phyloP scores from a whole-genome alignment of 257 asterid species.

The Ilex aquifolium region DNA sequence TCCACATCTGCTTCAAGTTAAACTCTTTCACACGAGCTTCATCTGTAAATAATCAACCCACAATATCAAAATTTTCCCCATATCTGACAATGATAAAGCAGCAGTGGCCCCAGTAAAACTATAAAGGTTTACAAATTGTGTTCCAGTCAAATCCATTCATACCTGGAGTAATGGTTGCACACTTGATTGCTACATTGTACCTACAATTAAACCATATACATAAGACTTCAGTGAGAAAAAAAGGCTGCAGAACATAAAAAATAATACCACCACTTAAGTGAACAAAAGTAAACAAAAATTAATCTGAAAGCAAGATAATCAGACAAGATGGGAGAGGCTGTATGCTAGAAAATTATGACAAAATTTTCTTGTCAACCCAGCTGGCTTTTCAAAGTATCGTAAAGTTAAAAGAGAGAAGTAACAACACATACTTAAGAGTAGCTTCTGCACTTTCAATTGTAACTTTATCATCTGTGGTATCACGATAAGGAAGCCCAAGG shows the following conservation, averaged over 20 bases:
- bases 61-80: background rate
- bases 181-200: slow-evolving; percentile 81
- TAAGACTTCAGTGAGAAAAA: background rate
- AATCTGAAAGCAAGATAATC: background rate
- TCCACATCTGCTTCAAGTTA: background rate
- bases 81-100: too few relatives aligned
- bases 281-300: background rate
- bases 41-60: background rate
- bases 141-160: slow-evolving; percentile 12
- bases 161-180: slow-evolving; percentile 93
- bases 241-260: background rate
- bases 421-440: slow-evolving; percentile 48
- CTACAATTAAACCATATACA: slow-evolving; percentile 25
- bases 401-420: slow-evolving; percentile 6
- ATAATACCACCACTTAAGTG: background rate
- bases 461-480: slow-evolving; percentile 57
- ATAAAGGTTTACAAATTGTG: background rate
- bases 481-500: slow-evolving; percentile 67
- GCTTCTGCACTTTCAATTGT: slow-evolving; percentile 78
- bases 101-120: background rate
- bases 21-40: slow-evolving; percentile 4
- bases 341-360: background rate
- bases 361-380: background rate
- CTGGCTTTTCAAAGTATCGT: background rate
- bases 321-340: background rate